A percentile compares a stretch with the other conserved stretches of the same genome.
Evolutionary conservation across 2,329 filamentous ascomycete species (phyloP).

Genomic region (Trichoderma oligosporum): DNA sequence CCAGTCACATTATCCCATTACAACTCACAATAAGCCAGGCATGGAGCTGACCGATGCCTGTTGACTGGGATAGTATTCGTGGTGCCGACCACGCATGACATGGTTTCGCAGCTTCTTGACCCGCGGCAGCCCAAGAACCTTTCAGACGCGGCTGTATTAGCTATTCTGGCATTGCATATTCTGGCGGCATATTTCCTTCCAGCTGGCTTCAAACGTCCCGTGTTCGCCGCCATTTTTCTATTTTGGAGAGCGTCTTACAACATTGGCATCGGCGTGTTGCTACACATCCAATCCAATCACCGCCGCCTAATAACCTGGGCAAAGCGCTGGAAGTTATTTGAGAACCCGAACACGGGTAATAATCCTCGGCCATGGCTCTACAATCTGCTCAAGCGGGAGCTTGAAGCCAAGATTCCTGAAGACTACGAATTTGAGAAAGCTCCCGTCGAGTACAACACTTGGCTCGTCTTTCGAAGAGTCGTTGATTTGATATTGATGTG

Average conservation of each 20-base stretch:
- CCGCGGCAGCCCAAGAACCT: conserved; percentile 93
- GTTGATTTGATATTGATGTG: conserved; percentile 98
- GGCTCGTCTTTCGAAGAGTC: conserved; percentile 91
- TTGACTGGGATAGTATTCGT: conserved; percentile 71
- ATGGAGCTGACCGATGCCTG: conserved; percentile 18
- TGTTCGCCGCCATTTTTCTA: conserved; percentile 79
- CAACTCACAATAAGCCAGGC: not conserved
- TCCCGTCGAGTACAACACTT: conserved; percentile 97
- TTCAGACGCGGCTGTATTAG: conserved; percentile 76
- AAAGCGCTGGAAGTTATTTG: conserved; percentile 79
- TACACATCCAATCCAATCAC: conserved; percentile 87
- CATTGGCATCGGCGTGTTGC: conserved; percentile 83
- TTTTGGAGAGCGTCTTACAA: conserved; percentile 95
- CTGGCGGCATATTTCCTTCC: conserved; percentile 71
- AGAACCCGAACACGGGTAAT: conserved; percentile 71
- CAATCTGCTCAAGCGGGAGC: conserved; percentile 76
- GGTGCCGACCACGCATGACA: conserved; percentile 94
- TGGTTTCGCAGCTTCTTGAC: conserved; percentile 96
- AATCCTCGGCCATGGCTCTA: conserved; percentile 83
- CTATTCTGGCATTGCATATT: conserved; percentile 72
- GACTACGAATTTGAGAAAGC: conserved; percentile 93
- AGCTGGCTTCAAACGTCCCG: conserved; percentile 61
- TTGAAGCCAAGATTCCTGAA: conserved; percentile 89
- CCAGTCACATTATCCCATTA: not conserved
- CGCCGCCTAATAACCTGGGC: conserved; percentile 84